These are phyloP conservation scores for Amaranthus tricolor DNA, from an alignment of 179 eudicot species.

Conservation along the genomic window DNA sequence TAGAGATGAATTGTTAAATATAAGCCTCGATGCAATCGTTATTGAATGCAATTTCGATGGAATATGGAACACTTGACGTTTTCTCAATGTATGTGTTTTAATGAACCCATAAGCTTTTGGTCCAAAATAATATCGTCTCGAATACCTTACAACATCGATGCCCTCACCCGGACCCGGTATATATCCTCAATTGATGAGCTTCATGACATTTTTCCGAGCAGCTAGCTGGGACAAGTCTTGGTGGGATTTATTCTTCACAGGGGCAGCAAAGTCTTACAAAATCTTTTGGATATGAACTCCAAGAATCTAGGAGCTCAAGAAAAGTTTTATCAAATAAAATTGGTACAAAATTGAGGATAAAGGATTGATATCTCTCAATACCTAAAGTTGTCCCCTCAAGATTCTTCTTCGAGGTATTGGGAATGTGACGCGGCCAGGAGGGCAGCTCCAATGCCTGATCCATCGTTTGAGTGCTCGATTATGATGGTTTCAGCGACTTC, in stretches of 20 bases:
- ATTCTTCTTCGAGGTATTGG: conserved; percentile 53
- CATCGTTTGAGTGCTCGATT: conserved; percentile 72
- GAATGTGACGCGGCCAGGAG: conserved; percentile 93
- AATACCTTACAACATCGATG: no score
- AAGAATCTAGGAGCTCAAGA: conserved; percentile 10
- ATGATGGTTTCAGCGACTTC: conserved; percentile 51
- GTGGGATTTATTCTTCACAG: conserved; percentile 24
- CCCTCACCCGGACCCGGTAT: no score
- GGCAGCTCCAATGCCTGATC: conserved; percentile 91
- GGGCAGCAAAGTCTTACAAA: conserved; percentile 10
- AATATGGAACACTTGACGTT: no score
- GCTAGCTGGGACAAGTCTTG: conserved; percentile 11
- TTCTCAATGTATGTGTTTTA: no score
- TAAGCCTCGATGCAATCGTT: no score
- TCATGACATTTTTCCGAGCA: conserved; percentile 18
- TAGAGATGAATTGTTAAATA: no score
- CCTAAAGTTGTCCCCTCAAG: neutral
- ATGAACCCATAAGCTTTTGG: no score
- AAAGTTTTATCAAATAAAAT: conserved; percentile 10
- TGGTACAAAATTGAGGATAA: conserved; percentile 24
- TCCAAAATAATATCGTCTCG: no score
- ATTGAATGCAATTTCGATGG: no score
- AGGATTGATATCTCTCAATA: neutral
- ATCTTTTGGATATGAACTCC: neutral
- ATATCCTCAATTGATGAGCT: neutral